Conservation (phyloP, 257 asterid species). For the Nicotiana sylvestris region DNA sequence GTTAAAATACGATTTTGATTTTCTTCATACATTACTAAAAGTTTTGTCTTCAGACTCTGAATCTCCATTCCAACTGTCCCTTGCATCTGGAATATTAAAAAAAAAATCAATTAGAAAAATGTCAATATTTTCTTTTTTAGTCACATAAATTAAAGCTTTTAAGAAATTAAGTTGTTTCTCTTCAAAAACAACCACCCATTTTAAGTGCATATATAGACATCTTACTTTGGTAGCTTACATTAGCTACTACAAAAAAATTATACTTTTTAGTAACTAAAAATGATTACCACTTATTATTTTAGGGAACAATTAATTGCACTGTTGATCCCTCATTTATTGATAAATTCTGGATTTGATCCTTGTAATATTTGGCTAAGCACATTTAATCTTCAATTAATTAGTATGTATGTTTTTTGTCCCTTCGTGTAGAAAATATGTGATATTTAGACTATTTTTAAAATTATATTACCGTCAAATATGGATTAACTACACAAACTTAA, state of each 20-base stretch:
- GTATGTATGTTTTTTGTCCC: too few species aligned
- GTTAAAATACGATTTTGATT: background rate
- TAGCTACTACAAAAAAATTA: background rate
- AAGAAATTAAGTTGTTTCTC: background rate
- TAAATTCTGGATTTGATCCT: too few species aligned
- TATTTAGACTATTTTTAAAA: too few species aligned
- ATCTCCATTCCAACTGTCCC: background rate
- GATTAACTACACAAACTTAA: too few species aligned
- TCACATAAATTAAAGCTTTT: background rate
- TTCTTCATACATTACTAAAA: conserved; percentile 3
- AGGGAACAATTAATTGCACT: too few species aligned
- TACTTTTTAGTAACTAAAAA: background rate
- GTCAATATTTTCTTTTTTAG: background rate
- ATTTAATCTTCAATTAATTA: too few species aligned
- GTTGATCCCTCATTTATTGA: too few species aligned
- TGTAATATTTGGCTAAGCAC: too few species aligned
- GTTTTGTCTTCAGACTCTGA: conserved; percentile 1
- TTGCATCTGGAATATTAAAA: background rate
- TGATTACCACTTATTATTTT: too few species aligned
- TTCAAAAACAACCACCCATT: background rate
- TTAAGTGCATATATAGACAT: background rate
- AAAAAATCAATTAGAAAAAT: background rate
- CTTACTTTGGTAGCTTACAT: background rate
- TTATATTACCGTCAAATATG: too few species aligned
- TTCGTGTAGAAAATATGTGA: too few species aligned